Base-by-base conservation (phyloP, 1,284 basidiomycete genomes). In the Pisolithus thermaeus region DNA sequence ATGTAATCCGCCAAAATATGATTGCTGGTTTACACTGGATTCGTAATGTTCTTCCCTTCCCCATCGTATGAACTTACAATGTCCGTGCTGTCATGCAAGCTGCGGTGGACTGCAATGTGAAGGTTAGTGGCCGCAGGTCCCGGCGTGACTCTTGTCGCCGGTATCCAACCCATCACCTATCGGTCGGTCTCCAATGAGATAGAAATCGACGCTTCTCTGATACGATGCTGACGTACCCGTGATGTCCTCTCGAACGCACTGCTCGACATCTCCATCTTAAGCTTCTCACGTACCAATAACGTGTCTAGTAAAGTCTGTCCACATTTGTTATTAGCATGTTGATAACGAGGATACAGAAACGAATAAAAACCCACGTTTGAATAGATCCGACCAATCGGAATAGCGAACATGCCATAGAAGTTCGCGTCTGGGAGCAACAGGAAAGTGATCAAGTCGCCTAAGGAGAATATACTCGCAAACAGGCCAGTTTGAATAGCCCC, bases 341-440 rank as follows among this genome's bases (percentile, higher is more conserved):
- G 32, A 35, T 35, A 16, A 12, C 5, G 32, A 14, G 3, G 12
- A 14, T 12, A 12, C 12, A 12, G 12, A 5, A 35, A 30, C 9
- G 11, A 14, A 35, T 14, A 14, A 4, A 35, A 35, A 64, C 73
- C 59, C 39, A 73, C 73, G 50, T 73, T 74, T 7, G 69, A 73
- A 51, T 75, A 74, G 49, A 75, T 72, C 8, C 73, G 68, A 7
- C 73, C 73, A 46, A 76, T 67, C 5, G 74, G 73, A 44, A 69
- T 72, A 5, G 72, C 74, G 49, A 73, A 73, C 70, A 76, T 71
- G 14, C 69, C 73, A 50, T 74, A 75, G 7, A 74, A 58, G 52
- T 70, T 70, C 5, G 73, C 73, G 8, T 68, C 50, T 20, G 65
- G 62, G n/a, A 67, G 63, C 20, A 71, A 59, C 39, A 48, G 22